phyloP scores from a whole-genome alignment of 2,329 filamentous ascomycete species.

The Lachnellula arida region DNA sequence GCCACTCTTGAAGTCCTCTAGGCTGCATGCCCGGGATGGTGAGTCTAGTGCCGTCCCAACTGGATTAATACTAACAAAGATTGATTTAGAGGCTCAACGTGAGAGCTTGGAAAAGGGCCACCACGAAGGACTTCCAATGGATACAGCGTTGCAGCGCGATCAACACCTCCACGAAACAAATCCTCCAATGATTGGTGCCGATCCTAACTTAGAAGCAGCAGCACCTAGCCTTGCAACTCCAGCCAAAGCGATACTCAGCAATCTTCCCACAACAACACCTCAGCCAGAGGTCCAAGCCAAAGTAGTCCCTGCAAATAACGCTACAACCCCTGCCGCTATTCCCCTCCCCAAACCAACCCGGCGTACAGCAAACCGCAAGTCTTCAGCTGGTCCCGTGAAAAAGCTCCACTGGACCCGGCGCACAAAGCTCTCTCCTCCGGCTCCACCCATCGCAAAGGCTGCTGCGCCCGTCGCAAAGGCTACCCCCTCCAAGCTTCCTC shows the following conservation, averaged over 20 bases:
- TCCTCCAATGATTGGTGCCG: no score
- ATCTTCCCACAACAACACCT: not conserved
- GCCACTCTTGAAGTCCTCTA: not conserved
- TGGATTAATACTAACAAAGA: no score
- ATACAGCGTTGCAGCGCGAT: no score
- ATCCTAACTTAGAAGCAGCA: no score
- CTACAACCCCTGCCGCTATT: not conserved
- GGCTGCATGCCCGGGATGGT: no score
- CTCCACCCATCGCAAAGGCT: not conserved
- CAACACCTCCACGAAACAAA: no score
- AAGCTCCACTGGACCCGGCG: slow-evolving; percentile 3
- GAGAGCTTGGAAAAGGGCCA: no score
- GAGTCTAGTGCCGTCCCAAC: no score
- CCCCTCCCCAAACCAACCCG: not conserved
- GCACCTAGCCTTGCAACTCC: no score
- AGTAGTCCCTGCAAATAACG: not conserved
- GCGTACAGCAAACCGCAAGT: not conserved
- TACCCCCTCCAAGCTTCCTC: not conserved
- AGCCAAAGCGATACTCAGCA: no score
- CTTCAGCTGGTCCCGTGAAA: not conserved
- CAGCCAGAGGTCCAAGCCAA: not conserved
- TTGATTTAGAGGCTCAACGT: no score
- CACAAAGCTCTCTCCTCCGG: not conserved
- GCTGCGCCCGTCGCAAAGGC: not conserved
- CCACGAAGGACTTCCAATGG: no score